Evolutionary conservation across 306 rosid genomes (phyloP), one percentile per base, ranked within the genome.

Genomic region (Sicyos edulis): DNA sequence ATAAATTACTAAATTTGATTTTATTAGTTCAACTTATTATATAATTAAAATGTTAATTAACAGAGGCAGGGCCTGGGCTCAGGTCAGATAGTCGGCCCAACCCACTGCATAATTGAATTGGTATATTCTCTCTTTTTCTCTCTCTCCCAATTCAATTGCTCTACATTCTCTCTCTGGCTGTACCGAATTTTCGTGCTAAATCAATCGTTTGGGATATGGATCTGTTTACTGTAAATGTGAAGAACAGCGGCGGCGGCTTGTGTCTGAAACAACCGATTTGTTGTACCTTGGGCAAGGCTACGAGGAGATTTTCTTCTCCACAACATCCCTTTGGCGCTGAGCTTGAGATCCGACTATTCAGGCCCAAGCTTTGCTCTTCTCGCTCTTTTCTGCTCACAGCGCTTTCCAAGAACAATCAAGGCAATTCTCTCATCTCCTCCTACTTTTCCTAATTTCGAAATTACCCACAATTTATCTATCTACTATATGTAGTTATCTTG

Each of bases 371-470:
- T 29, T 77, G 61, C 75, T 64, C 75, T 74, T 74, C 78, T 26
- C 74, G 17, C 67, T 75, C 86, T 17, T 74, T 75, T 29, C 75
- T 77, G 40, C 83, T 89, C 61, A 72, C 75, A 71, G 92, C 97
- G 63, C 63, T 62, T 47, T 90, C 92, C 57, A 92, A 89, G 80
- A 92, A 89, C 77, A 87, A 89, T 76, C 72, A 77, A 26, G 90
- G 81, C 73, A 79, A 82, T 76, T 86, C 88, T 6, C n/a, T 84
- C 91, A 2, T 84, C 87, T 75, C 83, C 88, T 45, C 86, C 84
- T 83, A 52, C 70, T 81, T 70, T 9, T 42, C 21, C 37, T 32
- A 32, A 2, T 32, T 32, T 32, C 37, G 37, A 32, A 32, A 32
- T 32, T 32, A 32, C 44, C 44, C 44, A 37, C 44, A 37, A 37